Evolutionary conservation across 1,284 basidiomycete species (phyloP), one percentile per base, ranked within the genome.

Genomic region (Ustilago bromivora): DNA sequence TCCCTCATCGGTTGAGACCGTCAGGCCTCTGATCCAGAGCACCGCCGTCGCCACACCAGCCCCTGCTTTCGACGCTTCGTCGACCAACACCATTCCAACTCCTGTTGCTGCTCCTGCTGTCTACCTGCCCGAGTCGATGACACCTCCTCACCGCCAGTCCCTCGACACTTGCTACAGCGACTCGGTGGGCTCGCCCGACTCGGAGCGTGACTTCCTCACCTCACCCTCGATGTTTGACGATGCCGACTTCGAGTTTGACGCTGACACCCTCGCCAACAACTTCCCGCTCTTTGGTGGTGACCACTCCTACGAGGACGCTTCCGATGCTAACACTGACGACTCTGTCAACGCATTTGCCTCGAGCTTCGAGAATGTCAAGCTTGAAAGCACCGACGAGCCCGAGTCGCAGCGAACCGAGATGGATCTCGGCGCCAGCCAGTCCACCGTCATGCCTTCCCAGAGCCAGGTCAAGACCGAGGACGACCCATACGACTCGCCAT

Each of bases 201-300:
- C 76, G 38, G 66, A 70, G 35, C 76, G 76, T 28, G 76, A 78
- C 62, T 78, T 78, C 34, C 67, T 71, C 56, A 65, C 71, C 4
- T 78, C 76, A 28, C 76, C 76, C 15, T 78, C 71, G 13, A 46
- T 74, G 57, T 78, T 78, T 28, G 71, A 78, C 60, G 68, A 78
- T 35, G 61, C 53, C 51, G 71, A 71, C 57, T 74, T 78, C 28
- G 71, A 74, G 19, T 78, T 78, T 32, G 76, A 70, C 5, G 54
- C 60, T 13, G 70, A 74, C 49, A 51, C 61, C 6, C 54, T 63
- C 46, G 60, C 51, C 64, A 55, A 54, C 62, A 57, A 57, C 62
- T 62, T 67, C n/a, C 64, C 71, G 2, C 71, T 78, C 47, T 74
- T 78, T 54, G 32, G 38, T 54, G 32, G 38, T 49, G 76, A 71